Conservation (phyloP, 805 yeast species). For the Vanderwaltozyma tropicalis region DNA sequence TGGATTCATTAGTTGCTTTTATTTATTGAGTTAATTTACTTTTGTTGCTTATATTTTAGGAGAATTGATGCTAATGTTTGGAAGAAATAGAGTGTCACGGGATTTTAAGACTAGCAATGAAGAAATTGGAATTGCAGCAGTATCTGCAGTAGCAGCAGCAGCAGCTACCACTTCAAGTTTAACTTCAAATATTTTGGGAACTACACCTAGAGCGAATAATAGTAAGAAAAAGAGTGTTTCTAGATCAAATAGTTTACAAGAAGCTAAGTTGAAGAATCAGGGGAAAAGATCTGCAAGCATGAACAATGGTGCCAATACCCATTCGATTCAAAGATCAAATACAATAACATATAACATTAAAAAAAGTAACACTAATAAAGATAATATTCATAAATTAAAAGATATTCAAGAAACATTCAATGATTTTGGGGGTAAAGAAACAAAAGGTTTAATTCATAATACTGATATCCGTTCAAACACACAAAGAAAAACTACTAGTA, state of each 20-base stretch:
- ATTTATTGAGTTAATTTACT: no score
- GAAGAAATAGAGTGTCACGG: background rate
- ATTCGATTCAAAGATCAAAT: background rate
- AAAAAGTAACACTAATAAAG: background rate
- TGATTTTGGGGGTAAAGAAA: constrained; percentile 26
- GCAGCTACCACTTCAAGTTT: no score
- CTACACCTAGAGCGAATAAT: constrained; percentile 12
- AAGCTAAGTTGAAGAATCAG: background rate
- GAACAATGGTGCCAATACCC: background rate
- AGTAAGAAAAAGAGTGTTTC: constrained; percentile 2
- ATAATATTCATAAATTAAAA: constrained; percentile 4
- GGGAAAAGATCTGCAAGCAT: no score
- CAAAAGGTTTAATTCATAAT: constrained; percentile 15
- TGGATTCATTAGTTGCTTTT: no score
- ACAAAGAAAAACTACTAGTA: no score
- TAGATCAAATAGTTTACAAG: background rate
- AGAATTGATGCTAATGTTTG: background rate
- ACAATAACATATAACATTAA: background rate
- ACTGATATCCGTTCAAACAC: background rate
- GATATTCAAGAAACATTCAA: constrained; percentile 24
- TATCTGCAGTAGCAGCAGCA: background rate
- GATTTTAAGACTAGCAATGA: background rate
- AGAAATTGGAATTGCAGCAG: background rate
- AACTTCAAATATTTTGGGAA: background rate
- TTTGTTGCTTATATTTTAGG: no score